phyloP scores from a whole-genome alignment of 2,329 filamentous ascomycete genomes.

The Aspergillus carbonarius region DNA sequence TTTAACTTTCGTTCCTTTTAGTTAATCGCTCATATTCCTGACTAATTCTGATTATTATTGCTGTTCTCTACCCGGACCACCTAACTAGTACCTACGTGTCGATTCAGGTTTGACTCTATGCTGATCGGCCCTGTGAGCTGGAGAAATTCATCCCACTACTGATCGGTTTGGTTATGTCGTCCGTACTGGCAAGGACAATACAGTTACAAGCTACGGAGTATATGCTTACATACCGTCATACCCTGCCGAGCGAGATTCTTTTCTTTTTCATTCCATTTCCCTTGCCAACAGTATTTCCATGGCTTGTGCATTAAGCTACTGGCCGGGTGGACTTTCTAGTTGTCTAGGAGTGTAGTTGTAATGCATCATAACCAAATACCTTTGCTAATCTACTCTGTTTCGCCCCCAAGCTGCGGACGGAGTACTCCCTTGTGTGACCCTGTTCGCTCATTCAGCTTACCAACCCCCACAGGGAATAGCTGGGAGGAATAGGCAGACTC shows the following conservation, averaged over 20 bases:
- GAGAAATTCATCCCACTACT: conserved; percentile 9
- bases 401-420: neutral
- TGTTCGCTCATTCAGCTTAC: neutral
- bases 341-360: neutral
- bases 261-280: neutral
- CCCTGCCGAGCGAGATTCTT: neutral
- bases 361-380: conserved; percentile 3
- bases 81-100: too few species aligned
- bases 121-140: conserved; percentile 9
- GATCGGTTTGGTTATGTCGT: neutral
- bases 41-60: neutral
- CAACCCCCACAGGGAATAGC: neutral
- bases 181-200: neutral
- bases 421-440: neutral
- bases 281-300: neutral
- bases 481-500: neutral
- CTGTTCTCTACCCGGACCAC: neutral
- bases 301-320: neutral
- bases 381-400: neutral
- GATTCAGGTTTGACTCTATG: conserved; percentile 3
- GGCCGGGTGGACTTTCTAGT: neutral
- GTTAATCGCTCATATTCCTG: conserved; percentile 2
- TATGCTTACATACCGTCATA: neutral
- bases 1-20: conserved; percentile 9
- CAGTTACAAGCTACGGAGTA: neutral